phyloP scores from a whole-genome alignment of 2,329 filamentous ascomycete genomes.

The Alternaria postmessia region DNA sequence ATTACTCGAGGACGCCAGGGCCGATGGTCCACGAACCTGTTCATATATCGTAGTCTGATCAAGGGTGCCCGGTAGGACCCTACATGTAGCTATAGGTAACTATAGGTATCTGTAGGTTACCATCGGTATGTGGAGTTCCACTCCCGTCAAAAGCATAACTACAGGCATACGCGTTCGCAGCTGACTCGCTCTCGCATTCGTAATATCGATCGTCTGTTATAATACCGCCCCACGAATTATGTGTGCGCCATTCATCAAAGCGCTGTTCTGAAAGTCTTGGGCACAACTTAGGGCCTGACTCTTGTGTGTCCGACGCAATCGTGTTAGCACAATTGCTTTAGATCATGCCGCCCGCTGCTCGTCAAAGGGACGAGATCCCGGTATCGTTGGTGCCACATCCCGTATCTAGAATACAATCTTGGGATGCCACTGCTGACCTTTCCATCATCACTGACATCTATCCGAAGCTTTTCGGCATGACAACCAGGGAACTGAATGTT shows the following conservation, averaged over 20 bases:
- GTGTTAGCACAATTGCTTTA: conserved; percentile 2
- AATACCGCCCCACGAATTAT: conserved; percentile 26
- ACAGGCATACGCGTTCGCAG: conserved; percentile 23
- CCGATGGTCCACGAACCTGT: conserved; percentile 39
- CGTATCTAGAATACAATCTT: background rate
- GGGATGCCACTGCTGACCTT: background rate
- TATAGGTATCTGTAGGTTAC: conserved; percentile 3
- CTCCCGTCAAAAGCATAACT: conserved; percentile 29
- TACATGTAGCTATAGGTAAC: background rate
- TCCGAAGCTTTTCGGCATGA: background rate
- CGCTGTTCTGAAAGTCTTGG: background rate
- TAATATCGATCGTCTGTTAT: conserved; percentile 22
- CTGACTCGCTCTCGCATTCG: conserved; percentile 25
- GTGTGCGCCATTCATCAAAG: conserved; percentile 11
- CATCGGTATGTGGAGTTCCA: conserved; percentile 17
- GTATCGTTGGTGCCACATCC: background rate
- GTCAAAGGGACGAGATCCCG: background rate
- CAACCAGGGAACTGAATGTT: background rate
- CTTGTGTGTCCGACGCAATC: conserved; percentile 4
- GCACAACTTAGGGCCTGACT: background rate
- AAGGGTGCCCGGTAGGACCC: conserved; percentile 17
- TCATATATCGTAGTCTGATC: conserved; percentile 27
- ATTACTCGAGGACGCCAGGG: conserved; percentile 30
- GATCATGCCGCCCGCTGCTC: background rate
- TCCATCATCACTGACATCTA: background rate